Evolutionary conservation across 805 yeast species (phyloP).

Genomic region (Lipomyces chichibuensis): DNA sequence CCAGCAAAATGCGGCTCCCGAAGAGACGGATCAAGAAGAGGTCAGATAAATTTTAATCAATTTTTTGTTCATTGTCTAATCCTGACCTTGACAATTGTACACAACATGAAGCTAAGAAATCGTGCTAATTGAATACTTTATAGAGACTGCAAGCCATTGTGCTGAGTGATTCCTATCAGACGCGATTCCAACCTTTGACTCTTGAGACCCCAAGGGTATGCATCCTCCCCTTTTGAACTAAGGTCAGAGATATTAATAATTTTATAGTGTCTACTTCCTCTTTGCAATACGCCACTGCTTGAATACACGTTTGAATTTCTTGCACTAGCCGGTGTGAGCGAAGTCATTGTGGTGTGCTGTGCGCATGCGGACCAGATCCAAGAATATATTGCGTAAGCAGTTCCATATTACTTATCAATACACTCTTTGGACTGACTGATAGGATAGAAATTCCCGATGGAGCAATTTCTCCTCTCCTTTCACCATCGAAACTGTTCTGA

Average conservation of each 20-base stretch:
- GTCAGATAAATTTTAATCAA: neutral
- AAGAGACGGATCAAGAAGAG: slow-evolving; percentile 24
- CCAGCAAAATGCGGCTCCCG: slow-evolving; percentile 13
- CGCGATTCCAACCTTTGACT: slow-evolving; percentile 91
- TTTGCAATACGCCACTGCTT: slow-evolving; percentile 90
- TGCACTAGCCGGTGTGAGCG: slow-evolving; percentile 86
- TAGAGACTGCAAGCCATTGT: slow-evolving; percentile 89
- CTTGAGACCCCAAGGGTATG: slow-evolving; percentile 70
- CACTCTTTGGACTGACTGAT: neutral
- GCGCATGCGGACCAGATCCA: slow-evolving; percentile 89
- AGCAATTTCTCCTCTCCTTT: slow-evolving; percentile 68
- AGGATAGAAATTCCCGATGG: slow-evolving; percentile 45
- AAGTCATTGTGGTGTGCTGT: slow-evolving; percentile 87
- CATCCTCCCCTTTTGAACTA: neutral
- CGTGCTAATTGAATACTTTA: neutral
- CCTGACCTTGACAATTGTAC: neutral
- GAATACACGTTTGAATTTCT: slow-evolving; percentile 94
- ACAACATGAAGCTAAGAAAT: neutral
- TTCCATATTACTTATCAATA: neutral
- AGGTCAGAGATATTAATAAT: neutral
- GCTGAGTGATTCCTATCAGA: slow-evolving; percentile 89
- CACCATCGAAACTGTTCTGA: slow-evolving; percentile 72
- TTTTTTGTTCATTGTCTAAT: neutral
- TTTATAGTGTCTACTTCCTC: slow-evolving; percentile 70
- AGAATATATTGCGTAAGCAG: slow-evolving; percentile 62